Conservation (phyloP, 2,329 filamentous ascomycete species). For the Exophiala mesophila region DNA sequence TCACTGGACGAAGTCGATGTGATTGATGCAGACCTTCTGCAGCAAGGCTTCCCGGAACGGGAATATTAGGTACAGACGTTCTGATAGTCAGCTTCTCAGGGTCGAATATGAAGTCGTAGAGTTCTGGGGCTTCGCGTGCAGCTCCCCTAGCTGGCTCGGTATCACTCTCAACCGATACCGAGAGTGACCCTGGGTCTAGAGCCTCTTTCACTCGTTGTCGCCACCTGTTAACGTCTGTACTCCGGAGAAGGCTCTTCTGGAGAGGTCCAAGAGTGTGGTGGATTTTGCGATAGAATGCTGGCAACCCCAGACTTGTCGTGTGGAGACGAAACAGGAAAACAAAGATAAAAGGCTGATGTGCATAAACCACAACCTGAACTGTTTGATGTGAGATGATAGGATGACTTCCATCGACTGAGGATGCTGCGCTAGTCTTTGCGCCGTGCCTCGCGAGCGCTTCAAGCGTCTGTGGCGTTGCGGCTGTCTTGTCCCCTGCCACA, state of each 20-base stretch:
- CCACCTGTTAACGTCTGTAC: constrained; percentile 42
- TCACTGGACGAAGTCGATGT: constrained; percentile 9
- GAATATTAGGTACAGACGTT: constrained; percentile 61
- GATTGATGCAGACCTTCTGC: constrained; percentile 22
- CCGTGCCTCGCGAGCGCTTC: background rate
- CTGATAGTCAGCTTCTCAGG: constrained; percentile 54
- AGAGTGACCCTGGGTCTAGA: constrained; percentile 4
- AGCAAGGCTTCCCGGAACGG: constrained; percentile 42
- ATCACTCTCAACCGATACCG: background rate
- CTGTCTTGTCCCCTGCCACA: background rate
- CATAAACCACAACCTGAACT: constrained; percentile 24
- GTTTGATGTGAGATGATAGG: constrained; percentile 22
- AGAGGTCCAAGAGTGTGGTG: constrained; percentile 47
- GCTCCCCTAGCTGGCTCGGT: background rate
- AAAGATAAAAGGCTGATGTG: constrained; percentile 48
- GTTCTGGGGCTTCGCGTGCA: constrained; percentile 22
- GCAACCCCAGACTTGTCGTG: constrained; percentile 37
- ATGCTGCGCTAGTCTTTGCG: constrained; percentile 21
- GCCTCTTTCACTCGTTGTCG: constrained; percentile 32
- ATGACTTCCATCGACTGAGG: constrained; percentile 20
- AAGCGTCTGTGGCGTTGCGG: background rate
- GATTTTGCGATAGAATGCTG: constrained; percentile 44
- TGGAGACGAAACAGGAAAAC: constrained; percentile 45
- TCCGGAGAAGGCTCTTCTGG: constrained; percentile 42
- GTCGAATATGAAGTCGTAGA: constrained; percentile 60